Evolutionary conservation across 2,329 filamentous ascomycete genomes (phyloP), one percentile per base, ranked within the genome.

Genomic region (Grosmannia serpens): DNA sequence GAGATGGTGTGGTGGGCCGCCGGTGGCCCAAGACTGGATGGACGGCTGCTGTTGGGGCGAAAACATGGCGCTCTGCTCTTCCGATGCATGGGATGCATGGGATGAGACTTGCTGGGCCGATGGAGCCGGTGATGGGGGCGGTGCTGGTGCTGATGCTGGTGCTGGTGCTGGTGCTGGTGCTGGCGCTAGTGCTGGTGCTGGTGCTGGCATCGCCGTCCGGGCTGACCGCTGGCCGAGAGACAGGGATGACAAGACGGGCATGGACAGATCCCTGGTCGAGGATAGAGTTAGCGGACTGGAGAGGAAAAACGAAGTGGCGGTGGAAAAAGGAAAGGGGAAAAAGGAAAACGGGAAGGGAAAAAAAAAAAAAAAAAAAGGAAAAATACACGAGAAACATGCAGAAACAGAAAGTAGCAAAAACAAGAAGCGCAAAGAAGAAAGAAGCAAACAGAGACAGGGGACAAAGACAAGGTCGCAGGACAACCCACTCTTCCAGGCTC

Each of bases 401-500:
- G 7, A 51, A 3, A 13, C n/a, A 7, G n/a, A 33, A 50, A 33
- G 33, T 35, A 11, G 7, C 15, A 6, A 27, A 17, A 50, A 50
- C 22, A 50, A 29, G 47, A 33, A 33, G 38, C 29, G 15, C 22
- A 17, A 27, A 5, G 20, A 50, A 29, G n/a, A 50, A 20, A 26
- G 35, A 35, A 41, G 10, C 11, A 33, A 41, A 46, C n/a, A 20
- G 2, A 33, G 26, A 33, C 15, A 24, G 15, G 52, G 52, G 52
- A 35, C 4, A 44, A n/a, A 44, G 41, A 22, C 2, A 49, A 15
- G n/a, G n/a, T 11, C 38, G 10, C 44, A 4, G 60, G 46, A 15
- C 56, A 47, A 71, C 83, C 66, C 64, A 90, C 86, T 83, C 81
- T 71, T 96, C 91, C 38, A 96, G 70, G 57, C 84, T 82, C 63